phyloP scores from a whole-genome alignment of 352 stramenopile genomes.

The Phytophthora meadii region DNA sequence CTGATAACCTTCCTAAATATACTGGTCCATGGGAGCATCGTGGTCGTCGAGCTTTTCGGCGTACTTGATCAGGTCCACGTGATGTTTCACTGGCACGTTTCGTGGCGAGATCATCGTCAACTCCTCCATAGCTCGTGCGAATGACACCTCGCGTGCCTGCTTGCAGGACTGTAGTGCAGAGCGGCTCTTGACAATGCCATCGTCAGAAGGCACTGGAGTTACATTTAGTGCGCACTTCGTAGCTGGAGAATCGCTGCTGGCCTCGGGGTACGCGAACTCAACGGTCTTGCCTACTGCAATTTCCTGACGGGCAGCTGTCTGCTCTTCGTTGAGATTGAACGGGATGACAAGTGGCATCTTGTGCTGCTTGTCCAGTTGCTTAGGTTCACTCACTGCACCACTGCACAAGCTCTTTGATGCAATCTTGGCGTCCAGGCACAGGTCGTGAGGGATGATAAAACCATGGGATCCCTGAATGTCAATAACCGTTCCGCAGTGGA shows the following conservation, averaged over 20 bases:
- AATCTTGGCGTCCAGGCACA: slow-evolving; percentile 45
- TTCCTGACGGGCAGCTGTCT: slow-evolving; percentile 47
- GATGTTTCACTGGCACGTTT: slow-evolving; percentile 79
- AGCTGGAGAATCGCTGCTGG: slow-evolving; percentile 36
- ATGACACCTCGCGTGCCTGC: slow-evolving; percentile 75
- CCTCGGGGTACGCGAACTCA: slow-evolving; percentile 60
- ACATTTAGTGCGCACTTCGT: slow-evolving; percentile 61
- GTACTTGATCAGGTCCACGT: slow-evolving; percentile 88
- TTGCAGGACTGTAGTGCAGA: slow-evolving; percentile 77
- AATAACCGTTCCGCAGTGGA: slow-evolving; percentile 82
- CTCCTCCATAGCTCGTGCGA: slow-evolving; percentile 77
- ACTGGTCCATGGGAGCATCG: slow-evolving; percentile 61
- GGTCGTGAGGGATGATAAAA: slow-evolving; percentile 80
- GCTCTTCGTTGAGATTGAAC: slow-evolving; percentile 65
- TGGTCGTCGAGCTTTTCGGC: slow-evolving; percentile 80
- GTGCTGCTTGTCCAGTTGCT: slow-evolving; percentile 25
- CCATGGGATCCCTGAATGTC: slow-evolving; percentile 77
- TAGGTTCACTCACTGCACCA: slow-evolving; percentile 7
- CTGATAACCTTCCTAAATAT: slow-evolving; percentile 55
- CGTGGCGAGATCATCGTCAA: slow-evolving; percentile 82
- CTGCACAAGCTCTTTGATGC: slow-evolving; percentile 20
- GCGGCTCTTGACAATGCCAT: slow-evolving; percentile 74
- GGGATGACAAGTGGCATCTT: slow-evolving; percentile 76
- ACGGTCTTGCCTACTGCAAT: slow-evolving; percentile 74
- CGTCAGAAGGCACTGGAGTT: slow-evolving; percentile 62